These are phyloP conservation scores for Fusarium metavorans DNA, from an alignment of 2,329 filamentous ascomycete species.

Conservation along the genomic window DNA sequence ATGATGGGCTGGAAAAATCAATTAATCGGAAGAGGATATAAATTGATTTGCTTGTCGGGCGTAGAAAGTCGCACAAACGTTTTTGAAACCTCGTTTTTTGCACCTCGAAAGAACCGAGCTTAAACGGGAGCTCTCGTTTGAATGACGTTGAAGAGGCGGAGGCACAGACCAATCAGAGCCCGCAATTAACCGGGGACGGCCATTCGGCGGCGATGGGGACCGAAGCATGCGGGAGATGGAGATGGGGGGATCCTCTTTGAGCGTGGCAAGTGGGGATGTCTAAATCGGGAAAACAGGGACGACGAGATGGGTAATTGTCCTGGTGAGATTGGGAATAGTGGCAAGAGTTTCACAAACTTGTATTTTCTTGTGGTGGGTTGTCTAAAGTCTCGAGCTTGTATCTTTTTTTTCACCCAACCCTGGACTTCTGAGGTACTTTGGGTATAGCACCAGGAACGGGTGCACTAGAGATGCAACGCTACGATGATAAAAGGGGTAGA, in stretches of 20 bases:
- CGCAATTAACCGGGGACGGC: slow-evolving; percentile 25
- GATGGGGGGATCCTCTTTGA: slow-evolving; percentile 11
- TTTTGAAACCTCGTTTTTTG: slow-evolving; percentile 1
- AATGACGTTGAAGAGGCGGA: slow-evolving; percentile 31
- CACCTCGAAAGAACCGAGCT: slow-evolving; percentile 24
- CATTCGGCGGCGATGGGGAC: neutral
- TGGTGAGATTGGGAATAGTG: slow-evolving; percentile 26
- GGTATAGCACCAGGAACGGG: neutral
- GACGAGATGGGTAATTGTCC: slow-evolving; percentile 25
- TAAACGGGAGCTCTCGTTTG: slow-evolving; percentile 15
- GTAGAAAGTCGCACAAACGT: slow-evolving; percentile 12
- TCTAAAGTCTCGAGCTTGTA: neutral
- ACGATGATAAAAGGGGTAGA: neutral
- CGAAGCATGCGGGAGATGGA: slow-evolving; percentile 19
- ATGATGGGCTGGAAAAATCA: slow-evolving; percentile 23
- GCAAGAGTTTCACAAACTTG: slow-evolving; percentile 4
- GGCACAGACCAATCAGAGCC: slow-evolving; percentile 17
- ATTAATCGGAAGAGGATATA: neutral
- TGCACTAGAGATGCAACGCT: neutral
- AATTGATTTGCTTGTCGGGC: neutral
- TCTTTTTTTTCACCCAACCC: neutral
- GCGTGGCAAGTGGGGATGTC: slow-evolving; percentile 23
- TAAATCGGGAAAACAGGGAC: slow-evolving; percentile 21
- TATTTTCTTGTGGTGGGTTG: neutral
- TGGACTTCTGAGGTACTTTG: slow-evolving; percentile 15